A percentile compares a stretch with the other conserved stretches of the same genome.
phyloP scores from a whole-genome alignment of 495 filamentous ascomycete genomes.

The Trichoderma erinaceum region DNA sequence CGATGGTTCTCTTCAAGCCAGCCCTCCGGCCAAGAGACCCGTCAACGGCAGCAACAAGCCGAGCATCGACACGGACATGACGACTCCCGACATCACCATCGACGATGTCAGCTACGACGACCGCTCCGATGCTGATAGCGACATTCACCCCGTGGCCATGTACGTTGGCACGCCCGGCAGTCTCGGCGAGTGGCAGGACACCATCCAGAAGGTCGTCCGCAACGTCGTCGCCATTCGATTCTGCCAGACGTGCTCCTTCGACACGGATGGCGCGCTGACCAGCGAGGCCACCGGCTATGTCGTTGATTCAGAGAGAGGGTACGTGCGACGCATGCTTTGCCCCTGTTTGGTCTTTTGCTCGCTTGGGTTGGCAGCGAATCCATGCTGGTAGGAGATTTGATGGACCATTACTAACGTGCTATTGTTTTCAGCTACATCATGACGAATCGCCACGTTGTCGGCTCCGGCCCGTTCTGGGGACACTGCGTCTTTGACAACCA shows the following conservation, averaged over 20 bases:
- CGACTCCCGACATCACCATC: slow-evolving; percentile 27
- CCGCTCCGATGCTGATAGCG: slow-evolving; percentile 20
- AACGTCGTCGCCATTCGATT: slow-evolving; percentile 97
- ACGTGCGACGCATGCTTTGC: slow-evolving; percentile 28
- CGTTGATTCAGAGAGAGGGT: slow-evolving; percentile 91
- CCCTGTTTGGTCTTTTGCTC: slow-evolving; percentile 17
- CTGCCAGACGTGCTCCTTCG: slow-evolving; percentile 96
- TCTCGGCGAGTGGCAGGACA: slow-evolving; percentile 81
- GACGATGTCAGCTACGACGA: slow-evolving; percentile 34
- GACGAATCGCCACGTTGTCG: slow-evolving; percentile 92
- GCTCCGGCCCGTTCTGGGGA: slow-evolving; percentile 93
- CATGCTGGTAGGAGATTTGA: neutral
- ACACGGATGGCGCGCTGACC: slow-evolving; percentile 86
- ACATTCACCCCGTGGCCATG: slow-evolving; percentile 18
- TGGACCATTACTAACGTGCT: slow-evolving; percentile 28
- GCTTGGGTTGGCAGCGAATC: slow-evolving; percentile 19
- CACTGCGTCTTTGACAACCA: slow-evolving; percentile 98
- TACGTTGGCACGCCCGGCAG: slow-evolving; percentile 18
- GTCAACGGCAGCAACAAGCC: slow-evolving; percentile 46
- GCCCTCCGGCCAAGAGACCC: slow-evolving; percentile 41
- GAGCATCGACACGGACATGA: slow-evolving; percentile 25
- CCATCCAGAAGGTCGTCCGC: slow-evolving; percentile 85
- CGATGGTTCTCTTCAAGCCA: slow-evolving; percentile 29
- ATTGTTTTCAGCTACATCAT: slow-evolving; percentile 53
- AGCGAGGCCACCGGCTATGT: slow-evolving; percentile 98